A percentile compares a stretch with the other conserved stretches of the same genome.
These are phyloP conservation scores for Nicotiana attenuata DNA, from an alignment of 257 asterid species.

Conservation along the genomic window DNA sequence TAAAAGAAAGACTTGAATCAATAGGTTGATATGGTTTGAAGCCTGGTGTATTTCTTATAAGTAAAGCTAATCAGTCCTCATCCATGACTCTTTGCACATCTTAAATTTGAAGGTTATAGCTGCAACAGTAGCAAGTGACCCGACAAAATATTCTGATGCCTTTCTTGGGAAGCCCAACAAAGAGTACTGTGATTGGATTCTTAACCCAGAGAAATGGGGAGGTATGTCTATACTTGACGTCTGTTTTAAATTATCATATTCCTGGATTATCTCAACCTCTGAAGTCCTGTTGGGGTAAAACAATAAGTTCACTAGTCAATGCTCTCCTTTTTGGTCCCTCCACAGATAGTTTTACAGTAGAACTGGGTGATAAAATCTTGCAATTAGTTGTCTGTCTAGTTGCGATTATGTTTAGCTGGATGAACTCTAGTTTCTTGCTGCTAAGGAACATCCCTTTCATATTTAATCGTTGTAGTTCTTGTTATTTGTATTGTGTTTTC, in stretches of 20 bases:
- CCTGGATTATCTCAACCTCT: no score
- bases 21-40: background rate
- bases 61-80: background rate
- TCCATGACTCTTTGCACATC: background rate
- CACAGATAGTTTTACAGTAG: background rate
- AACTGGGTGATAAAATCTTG: background rate
- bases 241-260: background rate
- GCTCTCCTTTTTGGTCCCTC: background rate
- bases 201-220: constrained; percentile 97
- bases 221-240: constrained; percentile 39
- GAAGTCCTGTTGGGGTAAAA: background rate
- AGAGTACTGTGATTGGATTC: constrained; percentile 92
- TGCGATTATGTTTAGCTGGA: background rate
- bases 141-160: constrained; percentile 69
- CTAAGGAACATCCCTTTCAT: background rate
- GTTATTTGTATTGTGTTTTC: background rate
- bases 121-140: constrained; percentile 83
- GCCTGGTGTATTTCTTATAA: background rate
- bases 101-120: constrained; percentile 71
- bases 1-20: background rate
- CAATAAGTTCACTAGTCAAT: background rate
- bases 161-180: constrained; percentile 78
- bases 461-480: background rate
- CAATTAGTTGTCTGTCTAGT: background rate
- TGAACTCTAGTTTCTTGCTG: background rate